Base-by-base conservation (phyloP, 805 yeast species). In the Candida vaughaniae region DNA sequence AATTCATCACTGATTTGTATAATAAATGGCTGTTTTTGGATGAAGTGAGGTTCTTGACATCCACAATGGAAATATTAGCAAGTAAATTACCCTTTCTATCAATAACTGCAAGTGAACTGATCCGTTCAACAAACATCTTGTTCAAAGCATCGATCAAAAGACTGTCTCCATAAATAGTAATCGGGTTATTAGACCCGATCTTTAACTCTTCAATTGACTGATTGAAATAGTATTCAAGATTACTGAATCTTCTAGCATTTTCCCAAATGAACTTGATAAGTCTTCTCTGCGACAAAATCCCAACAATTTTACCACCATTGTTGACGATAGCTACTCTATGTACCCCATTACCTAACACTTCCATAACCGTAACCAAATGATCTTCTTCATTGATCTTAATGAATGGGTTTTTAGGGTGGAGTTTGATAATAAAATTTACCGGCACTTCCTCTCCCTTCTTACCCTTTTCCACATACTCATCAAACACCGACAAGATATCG, bases 1-100 rank as follows among this genome's bases (percentile, higher is more conserved):
- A 91, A 62, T 85, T 93, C 52, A 88, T 71, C 61, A 96, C 93
- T 5, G 93, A 73, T 57, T 85, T 82, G 53, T 83, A 82, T 40
- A 91, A 71, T 46, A 87, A 69, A 42, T 85, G 89, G 10, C 95
- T 84, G 58, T 90, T 90, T 18, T 95, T 85, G 25, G 95, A 81
- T 45, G 84, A 80, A 10, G 95, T 82, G 22, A 91, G 90, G 46
- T 87, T 81, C 54, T 84, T 81, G 25, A 90, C 97, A 62, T 91
- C 99, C 0, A 95, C 95, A 15, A 90, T 91, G 2, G 96, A 87
- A 29, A 91, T 91, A 61, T 91, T 91, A 31, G 98, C 99, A 33
- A 93, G 67, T 41, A 91, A 68, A 52, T 82, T 78, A 51, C 77
- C 67, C 47, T 81, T 79, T 41, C 79, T 66, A 64, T 93, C 98